phyloP scores from a whole-genome alignment of 2,329 filamentous ascomycete species.

The Fusarium avenaceum region DNA sequence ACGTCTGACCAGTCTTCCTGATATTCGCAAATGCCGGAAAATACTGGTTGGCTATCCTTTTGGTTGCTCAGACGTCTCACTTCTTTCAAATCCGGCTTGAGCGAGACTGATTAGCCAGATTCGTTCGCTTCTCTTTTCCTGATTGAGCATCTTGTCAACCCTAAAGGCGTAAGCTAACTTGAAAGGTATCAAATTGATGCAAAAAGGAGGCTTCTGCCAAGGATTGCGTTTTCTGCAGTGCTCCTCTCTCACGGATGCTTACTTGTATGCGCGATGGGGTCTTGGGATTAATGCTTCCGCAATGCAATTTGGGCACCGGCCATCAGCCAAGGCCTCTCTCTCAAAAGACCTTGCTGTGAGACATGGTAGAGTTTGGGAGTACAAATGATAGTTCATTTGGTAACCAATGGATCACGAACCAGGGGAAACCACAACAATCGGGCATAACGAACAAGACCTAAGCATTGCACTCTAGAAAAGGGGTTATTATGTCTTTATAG shows the following conservation, averaged over 20 bases:
- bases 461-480: not conserved
- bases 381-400: conserved; percentile 40
- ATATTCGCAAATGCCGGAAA: conserved; percentile 5
- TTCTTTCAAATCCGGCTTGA: conserved; percentile 35
- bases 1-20: not conserved
- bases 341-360: conserved; percentile 29
- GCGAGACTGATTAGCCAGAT: conserved; percentile 47
- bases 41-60: conserved; percentile 9
- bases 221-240: conserved; percentile 35
- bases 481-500: not conserved
- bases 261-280: conserved; percentile 35
- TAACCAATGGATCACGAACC: conserved; percentile 43
- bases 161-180: conserved; percentile 23
- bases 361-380: conserved; percentile 30
- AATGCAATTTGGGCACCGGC: conserved; percentile 3
- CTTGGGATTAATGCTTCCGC: conserved; percentile 9
- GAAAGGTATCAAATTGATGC: conserved; percentile 18
- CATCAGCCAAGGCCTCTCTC: conserved; percentile 2
- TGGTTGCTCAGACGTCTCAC: conserved; percentile 24
- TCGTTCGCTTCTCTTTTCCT: conserved; percentile 59
- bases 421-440: conserved; percentile 3
- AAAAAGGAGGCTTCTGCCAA: conserved; percentile 29
- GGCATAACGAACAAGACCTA: conserved; percentile 16
- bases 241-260: conserved; percentile 36
- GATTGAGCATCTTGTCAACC: conserved; percentile 50